Conservation (phyloP, 1,284 basidiomycete species). For the Laetiporus sulphureus region DNA sequence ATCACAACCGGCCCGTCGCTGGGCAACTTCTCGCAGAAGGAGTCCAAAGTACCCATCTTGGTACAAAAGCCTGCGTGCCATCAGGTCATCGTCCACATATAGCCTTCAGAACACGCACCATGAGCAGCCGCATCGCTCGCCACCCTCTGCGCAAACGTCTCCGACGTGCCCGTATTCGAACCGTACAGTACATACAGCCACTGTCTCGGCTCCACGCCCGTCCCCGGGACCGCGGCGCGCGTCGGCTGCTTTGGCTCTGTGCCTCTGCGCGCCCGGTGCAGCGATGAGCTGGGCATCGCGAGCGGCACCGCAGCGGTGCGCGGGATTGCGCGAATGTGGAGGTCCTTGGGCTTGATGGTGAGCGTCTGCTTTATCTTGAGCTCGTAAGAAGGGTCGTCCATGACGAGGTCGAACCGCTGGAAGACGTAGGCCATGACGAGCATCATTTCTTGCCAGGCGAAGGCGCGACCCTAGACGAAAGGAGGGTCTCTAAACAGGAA, state of each 20-base stretch:
- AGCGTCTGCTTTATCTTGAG: constrained; percentile 39
- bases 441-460: constrained; percentile 42
- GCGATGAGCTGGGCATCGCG: constrained; percentile 11
- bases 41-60: constrained; percentile 37
- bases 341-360: constrained; percentile 40
- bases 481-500: neutral
- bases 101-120: constrained; percentile 13
- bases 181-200: constrained; percentile 39
- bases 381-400: constrained; percentile 37
- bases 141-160: constrained; percentile 43
- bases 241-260: neutral
- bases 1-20: constrained; percentile 43
- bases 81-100: neutral
- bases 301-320: constrained; percentile 19
- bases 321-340: constrained; percentile 35
- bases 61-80: constrained; percentile 39
- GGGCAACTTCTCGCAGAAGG: constrained; percentile 32
- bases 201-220: constrained; percentile 13
- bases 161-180: constrained; percentile 45
- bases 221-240: neutral
- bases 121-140: constrained; percentile 33
- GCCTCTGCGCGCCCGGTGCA: constrained; percentile 7
- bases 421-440: constrained; percentile 36
- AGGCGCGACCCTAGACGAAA: constrained; percentile 29
- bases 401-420: constrained; percentile 38